A percentile compares a stretch with the other conserved stretches of the same genome.
These are phyloP conservation scores for Mimosa pudica DNA, from an alignment of 306 rosid genomes.

Conservation along the genomic window DNA sequence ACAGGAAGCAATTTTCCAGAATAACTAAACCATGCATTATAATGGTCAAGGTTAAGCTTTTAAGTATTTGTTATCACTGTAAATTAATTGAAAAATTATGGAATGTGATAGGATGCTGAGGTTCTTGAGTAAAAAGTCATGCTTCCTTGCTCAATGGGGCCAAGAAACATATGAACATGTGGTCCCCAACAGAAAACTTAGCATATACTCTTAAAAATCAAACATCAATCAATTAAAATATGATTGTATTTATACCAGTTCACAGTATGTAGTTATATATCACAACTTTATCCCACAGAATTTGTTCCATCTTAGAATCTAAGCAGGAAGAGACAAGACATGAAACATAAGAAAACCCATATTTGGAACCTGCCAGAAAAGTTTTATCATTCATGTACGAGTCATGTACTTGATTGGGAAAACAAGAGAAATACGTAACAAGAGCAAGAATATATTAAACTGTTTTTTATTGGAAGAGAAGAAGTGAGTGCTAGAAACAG, in stretches of 20 bases:
- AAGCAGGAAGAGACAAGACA: slow-evolving; percentile 40
- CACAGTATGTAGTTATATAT: background rate
- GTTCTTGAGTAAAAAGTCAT: slow-evolving; percentile 42
- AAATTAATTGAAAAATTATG: slow-evolving; percentile 28
- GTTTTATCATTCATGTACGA: slow-evolving; percentile 39
- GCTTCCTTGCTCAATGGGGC: slow-evolving; percentile 36
- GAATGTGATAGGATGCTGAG: slow-evolving; percentile 20
- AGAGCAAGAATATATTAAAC: slow-evolving; percentile 35
- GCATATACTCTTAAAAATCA: slow-evolving; percentile 49
- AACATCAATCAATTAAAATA: slow-evolving; percentile 33
- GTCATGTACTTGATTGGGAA: slow-evolving; percentile 46
- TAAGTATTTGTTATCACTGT: slow-evolving; percentile 5
- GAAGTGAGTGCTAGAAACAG: slow-evolving; percentile 32
- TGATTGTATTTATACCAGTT: slow-evolving; percentile 8
- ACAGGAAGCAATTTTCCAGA: slow-evolving; percentile 3
- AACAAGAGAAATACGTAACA: slow-evolving; percentile 32
- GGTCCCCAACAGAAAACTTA: slow-evolving; percentile 45
- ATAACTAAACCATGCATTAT: slow-evolving; percentile 34
- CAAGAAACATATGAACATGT: slow-evolving; percentile 40
- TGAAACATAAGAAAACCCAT: slow-evolving; percentile 24
- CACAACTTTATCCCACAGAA: slow-evolving; percentile 43
- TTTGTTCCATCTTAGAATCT: slow-evolving; percentile 58
- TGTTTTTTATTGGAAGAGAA: slow-evolving; percentile 39
- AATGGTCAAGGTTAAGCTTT: slow-evolving; percentile 25
- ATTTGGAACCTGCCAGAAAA: slow-evolving; percentile 35